Percentiles rank a stretch among this genome's conserved stretches.
Conservation (phyloP, 768 basidiomycete species). For the Amanita rimosa region DNA sequence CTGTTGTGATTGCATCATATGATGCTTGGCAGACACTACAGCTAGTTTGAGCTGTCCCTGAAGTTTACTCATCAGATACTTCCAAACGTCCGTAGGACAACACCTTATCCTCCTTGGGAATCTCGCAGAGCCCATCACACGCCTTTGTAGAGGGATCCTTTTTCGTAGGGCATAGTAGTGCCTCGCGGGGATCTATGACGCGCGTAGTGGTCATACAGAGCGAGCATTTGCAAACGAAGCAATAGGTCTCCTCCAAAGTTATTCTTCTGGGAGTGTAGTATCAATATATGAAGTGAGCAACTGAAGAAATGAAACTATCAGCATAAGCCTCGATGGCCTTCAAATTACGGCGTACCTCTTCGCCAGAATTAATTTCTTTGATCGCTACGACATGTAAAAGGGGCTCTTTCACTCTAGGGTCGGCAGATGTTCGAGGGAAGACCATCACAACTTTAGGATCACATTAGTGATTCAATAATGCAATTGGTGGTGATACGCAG, state of each 20-base stretch:
- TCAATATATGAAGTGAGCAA: conserved; percentile 81
- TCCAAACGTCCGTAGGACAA: background rate
- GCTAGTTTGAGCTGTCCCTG: conserved; percentile 36
- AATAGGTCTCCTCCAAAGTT: conserved; percentile 60
- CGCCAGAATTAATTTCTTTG: conserved; percentile 43
- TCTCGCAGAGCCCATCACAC: conserved; percentile 53
- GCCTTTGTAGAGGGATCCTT: background rate
- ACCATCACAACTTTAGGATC: conserved; percentile 86
- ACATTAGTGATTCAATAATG: conserved; percentile 84
- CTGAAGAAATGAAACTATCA: conserved; percentile 22
- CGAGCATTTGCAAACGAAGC: conserved; percentile 62
- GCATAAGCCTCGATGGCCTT: background rate
- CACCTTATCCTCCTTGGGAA: conserved; percentile 47
- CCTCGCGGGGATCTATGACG: conserved; percentile 52
- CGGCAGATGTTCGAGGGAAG: conserved; percentile 50
- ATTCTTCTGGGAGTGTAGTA: conserved; percentile 65
- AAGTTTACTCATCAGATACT: background rate
- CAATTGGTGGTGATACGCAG: conserved; percentile 69
- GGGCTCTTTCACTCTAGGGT: conserved; percentile 33
- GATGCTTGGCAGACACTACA: conserved; percentile 45
- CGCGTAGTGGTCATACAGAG: conserved; percentile 30
- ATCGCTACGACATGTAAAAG: conserved; percentile 67
- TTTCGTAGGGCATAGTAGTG: conserved; percentile 54
- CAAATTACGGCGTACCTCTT: conserved; percentile 45
- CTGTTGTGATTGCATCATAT: conserved; percentile 31